Evolutionary conservation across 2,329 filamentous ascomycete species (phyloP).

Genomic region (Ascocoryne sarcoides): DNA sequence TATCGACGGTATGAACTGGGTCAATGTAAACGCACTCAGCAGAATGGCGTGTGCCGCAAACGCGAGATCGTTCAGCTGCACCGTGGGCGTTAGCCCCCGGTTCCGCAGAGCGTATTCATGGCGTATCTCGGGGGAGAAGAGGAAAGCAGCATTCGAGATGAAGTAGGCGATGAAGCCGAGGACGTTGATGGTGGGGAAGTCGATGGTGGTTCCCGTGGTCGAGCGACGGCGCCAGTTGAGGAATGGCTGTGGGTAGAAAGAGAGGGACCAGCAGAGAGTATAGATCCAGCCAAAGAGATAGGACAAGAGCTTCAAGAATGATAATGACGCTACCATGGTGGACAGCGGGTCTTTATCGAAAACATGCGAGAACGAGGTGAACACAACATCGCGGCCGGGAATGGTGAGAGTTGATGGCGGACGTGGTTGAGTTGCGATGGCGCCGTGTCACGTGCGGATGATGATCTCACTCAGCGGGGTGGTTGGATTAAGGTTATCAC

Average conservation of each 20-base stretch:
- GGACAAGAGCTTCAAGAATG: conserved; percentile 41
- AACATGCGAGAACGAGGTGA: too few species aligned
- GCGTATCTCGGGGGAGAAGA: conserved; percentile 70
- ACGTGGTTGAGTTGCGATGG: too few species aligned
- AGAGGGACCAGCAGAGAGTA: conserved; percentile 69
- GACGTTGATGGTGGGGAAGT: conserved; percentile 72
- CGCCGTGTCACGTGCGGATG: too few species aligned
- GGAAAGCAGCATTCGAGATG: conserved; percentile 64
- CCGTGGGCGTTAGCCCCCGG: conserved; percentile 67
- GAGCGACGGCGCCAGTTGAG: conserved; percentile 70
- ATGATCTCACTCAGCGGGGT: too few species aligned
- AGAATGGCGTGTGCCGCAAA: conserved; percentile 78
- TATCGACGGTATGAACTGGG: conserved; percentile 61
- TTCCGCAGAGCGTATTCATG: conserved; percentile 78
- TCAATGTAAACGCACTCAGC: conserved; percentile 63
- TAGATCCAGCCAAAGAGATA: conserved; percentile 68
- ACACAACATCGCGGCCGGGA: too few species aligned
- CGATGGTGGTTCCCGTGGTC: conserved; percentile 76
- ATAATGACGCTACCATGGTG: conserved; percentile 16
- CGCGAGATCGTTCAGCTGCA: conserved; percentile 80
- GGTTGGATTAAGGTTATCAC: too few species aligned
- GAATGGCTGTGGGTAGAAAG: conserved; percentile 86
- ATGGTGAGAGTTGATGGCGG: too few species aligned
- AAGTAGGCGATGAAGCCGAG: conserved; percentile 68
- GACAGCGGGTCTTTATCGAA: too few species aligned